A percentile compares a stretch with the other conserved stretches of the same genome.
phyloP scores from a whole-genome alignment of 139 green algal species.

The Micractinium conductrix region DNA sequence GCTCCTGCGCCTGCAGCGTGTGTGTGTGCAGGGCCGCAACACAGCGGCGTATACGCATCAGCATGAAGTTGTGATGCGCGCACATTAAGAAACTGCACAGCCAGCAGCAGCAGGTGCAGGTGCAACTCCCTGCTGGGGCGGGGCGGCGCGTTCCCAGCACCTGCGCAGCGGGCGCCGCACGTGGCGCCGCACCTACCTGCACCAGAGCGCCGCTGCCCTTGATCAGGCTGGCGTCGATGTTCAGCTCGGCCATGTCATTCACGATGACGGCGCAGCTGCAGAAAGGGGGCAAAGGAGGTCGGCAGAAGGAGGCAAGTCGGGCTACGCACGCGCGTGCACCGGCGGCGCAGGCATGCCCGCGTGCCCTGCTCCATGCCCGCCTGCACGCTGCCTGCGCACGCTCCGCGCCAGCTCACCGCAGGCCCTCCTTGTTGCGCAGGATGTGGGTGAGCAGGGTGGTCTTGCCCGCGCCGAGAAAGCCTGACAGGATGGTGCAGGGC shows the following conservation, averaged over 20 bases:
- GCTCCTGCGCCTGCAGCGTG: neutral
- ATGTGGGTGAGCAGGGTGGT: conserved; percentile 83
- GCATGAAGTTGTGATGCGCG: too few relatives aligned
- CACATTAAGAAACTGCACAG: too few relatives aligned
- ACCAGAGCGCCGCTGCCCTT: neutral
- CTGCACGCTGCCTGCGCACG: neutral
- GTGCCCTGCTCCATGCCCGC: too few relatives aligned
- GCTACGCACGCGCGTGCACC: too few relatives aligned
- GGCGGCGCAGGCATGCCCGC: too few relatives aligned
- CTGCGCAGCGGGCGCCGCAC: too few relatives aligned
- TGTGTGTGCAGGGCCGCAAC: neutral
- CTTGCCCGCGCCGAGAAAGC: conserved; percentile 73
- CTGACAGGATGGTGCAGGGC: conserved; percentile 68
- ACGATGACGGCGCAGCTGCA: conserved; percentile 17
- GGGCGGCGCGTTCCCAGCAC: too few relatives aligned
- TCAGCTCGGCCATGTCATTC: conserved; percentile 12
- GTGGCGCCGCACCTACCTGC: too few relatives aligned
- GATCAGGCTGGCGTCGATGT: conserved; percentile 12
- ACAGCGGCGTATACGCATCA: too few relatives aligned
- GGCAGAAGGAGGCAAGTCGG: too few relatives aligned
- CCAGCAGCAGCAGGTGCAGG: too few relatives aligned
- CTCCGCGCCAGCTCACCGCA: neutral
- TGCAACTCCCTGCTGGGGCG: too few relatives aligned
- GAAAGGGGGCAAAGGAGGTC: neutral
- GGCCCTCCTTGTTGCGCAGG: conserved; percentile 50